Evolutionary conservation across 768 basidiomycete genomes (phyloP).

Genomic region (Boletus pseudopeckii): DNA sequence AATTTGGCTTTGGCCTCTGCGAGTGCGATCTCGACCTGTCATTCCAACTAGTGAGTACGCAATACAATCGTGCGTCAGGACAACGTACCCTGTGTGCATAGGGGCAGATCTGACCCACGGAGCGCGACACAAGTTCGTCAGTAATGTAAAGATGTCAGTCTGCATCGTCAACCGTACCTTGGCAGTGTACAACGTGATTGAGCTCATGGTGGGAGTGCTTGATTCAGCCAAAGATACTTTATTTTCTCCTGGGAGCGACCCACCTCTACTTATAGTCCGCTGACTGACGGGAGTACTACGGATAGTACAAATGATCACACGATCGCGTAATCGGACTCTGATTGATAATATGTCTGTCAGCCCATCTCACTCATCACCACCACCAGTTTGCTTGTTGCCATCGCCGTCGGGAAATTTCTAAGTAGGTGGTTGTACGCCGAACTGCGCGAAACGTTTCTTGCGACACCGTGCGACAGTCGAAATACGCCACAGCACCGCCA

Average conservation of each 20-base stretch:
- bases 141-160: background rate
- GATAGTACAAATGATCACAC: background rate
- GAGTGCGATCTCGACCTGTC: conserved; percentile 58
- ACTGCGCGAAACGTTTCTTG: no score
- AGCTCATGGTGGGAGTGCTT: conserved; percentile 7
- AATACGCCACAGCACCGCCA: no score
- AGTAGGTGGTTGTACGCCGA: no score
- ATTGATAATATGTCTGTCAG: background rate
- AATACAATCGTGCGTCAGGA: background rate
- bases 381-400: no score
- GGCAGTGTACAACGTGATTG: conserved; percentile 45
- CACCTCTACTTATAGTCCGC: conserved; percentile 1
- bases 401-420: no score
- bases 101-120: conserved; percentile 46
- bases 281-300: background rate
- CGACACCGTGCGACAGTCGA: no score
- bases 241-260: background rate
- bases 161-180: conserved; percentile 33
- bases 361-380: background rate
- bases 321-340: background rate
- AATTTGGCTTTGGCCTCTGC: conserved; percentile 49
- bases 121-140: background rate
- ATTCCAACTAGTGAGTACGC: background rate
- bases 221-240: no score
- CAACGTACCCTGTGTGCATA: conserved; percentile 52